A percentile compares a stretch with the other conserved stretches of the same genome.
Conservation (phyloP, 495 filamentous ascomycete genomes). For the Lindgomyces ingoldianus region DNA sequence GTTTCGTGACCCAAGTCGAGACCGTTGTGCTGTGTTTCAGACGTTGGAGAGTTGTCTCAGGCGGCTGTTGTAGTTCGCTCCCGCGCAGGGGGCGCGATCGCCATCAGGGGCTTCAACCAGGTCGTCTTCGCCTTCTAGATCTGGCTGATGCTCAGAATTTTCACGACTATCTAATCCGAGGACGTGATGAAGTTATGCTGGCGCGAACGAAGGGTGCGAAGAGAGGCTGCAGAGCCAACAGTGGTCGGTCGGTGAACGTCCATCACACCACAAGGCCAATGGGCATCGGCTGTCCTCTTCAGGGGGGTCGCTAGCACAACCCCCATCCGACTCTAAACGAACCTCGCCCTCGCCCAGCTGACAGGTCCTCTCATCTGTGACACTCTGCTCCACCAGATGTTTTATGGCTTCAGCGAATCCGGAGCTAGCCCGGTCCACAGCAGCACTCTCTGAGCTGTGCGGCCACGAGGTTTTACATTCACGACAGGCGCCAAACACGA, state of each 20-base stretch:
- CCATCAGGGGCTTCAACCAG: neutral
- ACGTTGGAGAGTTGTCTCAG: neutral
- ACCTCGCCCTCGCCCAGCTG: neutral
- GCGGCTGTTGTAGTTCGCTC: neutral
- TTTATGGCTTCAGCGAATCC: slow-evolving; percentile 6
- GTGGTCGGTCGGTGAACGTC: neutral
- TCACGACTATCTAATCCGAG: too few species aligned
- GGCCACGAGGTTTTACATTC: slow-evolving; percentile 22
- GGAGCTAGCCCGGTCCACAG: neutral
- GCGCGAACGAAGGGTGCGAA: too few species aligned
- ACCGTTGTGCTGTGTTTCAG: neutral
- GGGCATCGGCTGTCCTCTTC: neutral
- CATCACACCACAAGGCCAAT: neutral
- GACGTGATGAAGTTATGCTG: too few species aligned
- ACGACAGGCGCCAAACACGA: slow-evolving; percentile 7
- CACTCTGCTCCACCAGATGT: slow-evolving; percentile 1
- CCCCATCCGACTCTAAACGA: neutral
- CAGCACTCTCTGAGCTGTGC: slow-evolving; percentile 19
- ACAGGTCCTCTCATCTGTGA: slow-evolving; percentile 8
- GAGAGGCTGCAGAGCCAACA: too few species aligned
- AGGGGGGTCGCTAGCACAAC: neutral
- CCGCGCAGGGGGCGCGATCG: neutral
- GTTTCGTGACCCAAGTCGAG: neutral
- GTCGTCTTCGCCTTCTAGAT: neutral
- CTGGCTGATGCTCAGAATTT: too few species aligned